Evolutionary conservation across 495 filamentous ascomycete genomes (phyloP).

Genomic region (Neurospora sp.): DNA sequence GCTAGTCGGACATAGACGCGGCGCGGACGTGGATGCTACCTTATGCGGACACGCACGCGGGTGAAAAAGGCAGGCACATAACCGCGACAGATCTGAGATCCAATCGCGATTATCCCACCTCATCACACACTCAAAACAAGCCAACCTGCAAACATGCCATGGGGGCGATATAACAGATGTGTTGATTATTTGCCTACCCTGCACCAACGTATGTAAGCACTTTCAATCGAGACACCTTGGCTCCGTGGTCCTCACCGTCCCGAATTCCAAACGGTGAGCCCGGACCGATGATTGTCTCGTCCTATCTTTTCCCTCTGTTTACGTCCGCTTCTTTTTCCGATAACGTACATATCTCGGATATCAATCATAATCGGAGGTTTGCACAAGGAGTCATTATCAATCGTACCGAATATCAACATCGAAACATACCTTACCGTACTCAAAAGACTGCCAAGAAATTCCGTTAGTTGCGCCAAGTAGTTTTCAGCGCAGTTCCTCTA

Average conservation of each 20-base stretch:
- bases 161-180: neutral
- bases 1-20: neutral
- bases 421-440: neutral
- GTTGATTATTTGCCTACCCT: neutral
- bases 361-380: neutral
- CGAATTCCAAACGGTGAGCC: neutral
- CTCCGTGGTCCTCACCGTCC: neutral
- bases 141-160: neutral
- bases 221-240: neutral
- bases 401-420: neutral
- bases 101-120: neutral
- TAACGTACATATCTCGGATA: neutral
- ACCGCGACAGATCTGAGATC: neutral
- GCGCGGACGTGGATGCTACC: neutral
- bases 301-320: neutral
- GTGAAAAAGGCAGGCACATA: neutral
- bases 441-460: neutral
- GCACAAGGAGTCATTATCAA: too few species aligned
- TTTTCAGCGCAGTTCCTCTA: neutral
- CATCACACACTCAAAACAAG: neutral
- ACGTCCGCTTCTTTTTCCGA: neutral
- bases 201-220: neutral
- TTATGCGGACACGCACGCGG: neutral
- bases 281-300: neutral
- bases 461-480: neutral